A percentile compares a stretch with the other conserved stretches of the same genome.
phyloP scores from a whole-genome alignment of 2,329 filamentous ascomycete genomes.

The Botrytis squamosa region DNA sequence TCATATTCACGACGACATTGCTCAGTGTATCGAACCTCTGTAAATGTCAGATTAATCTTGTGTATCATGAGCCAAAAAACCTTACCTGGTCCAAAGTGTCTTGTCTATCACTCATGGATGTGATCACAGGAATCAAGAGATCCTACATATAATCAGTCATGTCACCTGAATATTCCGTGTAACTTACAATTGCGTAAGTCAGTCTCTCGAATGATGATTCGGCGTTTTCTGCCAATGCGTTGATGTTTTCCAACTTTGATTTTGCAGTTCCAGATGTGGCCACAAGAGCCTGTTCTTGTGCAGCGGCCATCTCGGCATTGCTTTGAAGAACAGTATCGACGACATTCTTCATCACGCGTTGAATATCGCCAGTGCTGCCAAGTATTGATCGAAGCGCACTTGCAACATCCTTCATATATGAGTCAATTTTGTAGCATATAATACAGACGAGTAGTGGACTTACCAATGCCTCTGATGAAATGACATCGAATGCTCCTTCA shows the following conservation, averaged over 20 bases:
- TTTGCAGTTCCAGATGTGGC: slow-evolving; percentile 28
- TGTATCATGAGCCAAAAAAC: not conserved
- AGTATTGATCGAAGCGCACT: slow-evolving; percentile 18
- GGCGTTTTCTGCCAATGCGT: slow-evolving; percentile 29
- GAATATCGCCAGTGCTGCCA: slow-evolving; percentile 25
- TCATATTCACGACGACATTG: slow-evolving; percentile 31
- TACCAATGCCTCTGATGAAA: slow-evolving; percentile 27
- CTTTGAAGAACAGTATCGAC: slow-evolving; percentile 27
- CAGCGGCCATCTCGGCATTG: slow-evolving; percentile 36
- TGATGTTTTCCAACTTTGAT: slow-evolving; percentile 28
- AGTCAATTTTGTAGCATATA: not conserved
- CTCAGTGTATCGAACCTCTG: slow-evolving; percentile 32
- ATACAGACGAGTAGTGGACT: not conserved
- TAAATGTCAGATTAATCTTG: not conserved
- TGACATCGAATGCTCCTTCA: slow-evolving; percentile 30
- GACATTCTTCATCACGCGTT: slow-evolving; percentile 25
- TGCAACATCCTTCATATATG: slow-evolving; percentile 1
- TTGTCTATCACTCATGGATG: slow-evolving; percentile 30
- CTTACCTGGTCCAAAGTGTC: slow-evolving; percentile 32
- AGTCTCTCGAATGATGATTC: slow-evolving; percentile 27
- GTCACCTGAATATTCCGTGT: slow-evolving; percentile 1
- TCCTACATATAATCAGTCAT: slow-evolving; percentile 23
- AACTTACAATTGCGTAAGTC: slow-evolving; percentile 29
- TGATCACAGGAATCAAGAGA: slow-evolving; percentile 28
- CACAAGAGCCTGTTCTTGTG: slow-evolving; percentile 34